Evolutionary conservation across 768 basidiomycete genomes (phyloP), one percentile per base, ranked within the genome.

Genomic region (Galerina sulciceps): DNA sequence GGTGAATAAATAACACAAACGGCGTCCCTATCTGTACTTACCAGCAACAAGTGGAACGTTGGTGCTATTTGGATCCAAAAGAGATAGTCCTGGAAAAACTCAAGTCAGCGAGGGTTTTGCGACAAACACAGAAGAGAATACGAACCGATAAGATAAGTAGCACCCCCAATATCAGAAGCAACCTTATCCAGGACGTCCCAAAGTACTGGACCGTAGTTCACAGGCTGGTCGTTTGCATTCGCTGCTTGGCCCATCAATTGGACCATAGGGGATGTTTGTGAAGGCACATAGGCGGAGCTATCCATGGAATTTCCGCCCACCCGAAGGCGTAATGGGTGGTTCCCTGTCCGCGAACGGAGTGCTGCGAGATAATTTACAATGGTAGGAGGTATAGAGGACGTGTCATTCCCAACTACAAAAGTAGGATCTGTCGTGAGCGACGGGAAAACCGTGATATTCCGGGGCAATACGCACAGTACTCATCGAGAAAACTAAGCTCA

Each of bases 301-400:
- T 78, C 76, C 71, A 76, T 71, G 4, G 76, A 78, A 58, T 85
- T 84, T 15, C 83, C 82, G 31, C 83, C 84, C 37, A 85, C 69
- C 26, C 83, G 73, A 4, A 83, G 52, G 13, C 82, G 78, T n/a
- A 85, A 59, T 13, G 82, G 74, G 52, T 66, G 65, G 26, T 73
- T 74, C 42, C 72, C 76, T 2, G 79, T 80, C 11, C 85, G 78
- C 38, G 74, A 71, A 23, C 80, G 79, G 11, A 89, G 74, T 52
- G 81, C 79, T 22, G 76, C 69, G n/a, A 89, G 71, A 70, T 88
- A 86, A 65, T 86, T 86, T 43, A 87, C 68, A 64, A 88, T 77
- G 1, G 82, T 76, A 8, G 75, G 68, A 36, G 85, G 85, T 18
- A 88, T 81, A 2, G 76, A 71, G 20, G 71, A 71, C 8, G 84